Conservation (phyloP, 164 flowering plant genomes). For the Sextonia rubra region DNA sequence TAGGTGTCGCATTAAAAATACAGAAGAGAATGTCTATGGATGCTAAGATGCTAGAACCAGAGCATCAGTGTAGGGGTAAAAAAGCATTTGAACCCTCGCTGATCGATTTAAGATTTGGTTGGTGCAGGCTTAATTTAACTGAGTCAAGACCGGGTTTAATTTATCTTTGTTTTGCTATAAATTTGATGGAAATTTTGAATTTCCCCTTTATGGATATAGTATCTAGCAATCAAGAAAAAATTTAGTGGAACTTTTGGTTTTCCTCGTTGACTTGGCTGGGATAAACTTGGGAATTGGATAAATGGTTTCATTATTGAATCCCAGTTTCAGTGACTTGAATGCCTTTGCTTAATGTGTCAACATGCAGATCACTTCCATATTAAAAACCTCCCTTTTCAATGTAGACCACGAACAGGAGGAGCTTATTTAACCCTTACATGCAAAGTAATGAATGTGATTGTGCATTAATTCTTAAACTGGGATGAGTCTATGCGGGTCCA, state of each 20-base stretch:
- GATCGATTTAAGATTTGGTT: not conserved
- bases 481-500: too few relatives aligned
- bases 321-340: not conserved
- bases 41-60: not conserved
- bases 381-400: not conserved
- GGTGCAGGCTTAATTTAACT: not conserved
- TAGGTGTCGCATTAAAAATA: not conserved
- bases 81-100: not conserved
- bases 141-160: too few relatives aligned
- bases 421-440: not conserved
- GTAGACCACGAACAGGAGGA: not conserved
- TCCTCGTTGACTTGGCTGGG: not conserved
- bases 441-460: not conserved
- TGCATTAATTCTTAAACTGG: not conserved
- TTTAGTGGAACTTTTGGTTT: not conserved
- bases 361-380: not conserved
- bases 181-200: too few relatives aligned
- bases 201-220: too few relatives aligned
- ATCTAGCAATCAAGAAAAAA: too few relatives aligned
- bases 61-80: not conserved
- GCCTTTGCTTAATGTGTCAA: not conserved
- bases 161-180: too few relatives aligned
- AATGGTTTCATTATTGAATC: not conserved
- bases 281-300: not conserved
- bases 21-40: not conserved